Conservation (phyloP, 208 protist species). For the Crithidia fasciculata region DNA sequence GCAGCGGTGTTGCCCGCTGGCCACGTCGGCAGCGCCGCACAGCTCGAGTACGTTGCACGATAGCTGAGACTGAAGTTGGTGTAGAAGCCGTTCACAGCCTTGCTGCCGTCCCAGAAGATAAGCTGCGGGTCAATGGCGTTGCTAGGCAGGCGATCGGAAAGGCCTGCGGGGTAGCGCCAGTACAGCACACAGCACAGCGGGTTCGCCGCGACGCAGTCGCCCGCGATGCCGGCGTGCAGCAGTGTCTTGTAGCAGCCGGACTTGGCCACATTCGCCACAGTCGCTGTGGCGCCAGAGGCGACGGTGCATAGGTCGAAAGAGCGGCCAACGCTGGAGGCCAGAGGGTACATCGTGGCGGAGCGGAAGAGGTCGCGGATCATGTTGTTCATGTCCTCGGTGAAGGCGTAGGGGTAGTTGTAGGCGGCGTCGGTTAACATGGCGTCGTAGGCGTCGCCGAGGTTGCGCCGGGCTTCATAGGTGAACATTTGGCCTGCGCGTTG, state of each 20-base stretch:
- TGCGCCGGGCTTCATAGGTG: constrained; percentile 21
- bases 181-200: constrained; percentile 39
- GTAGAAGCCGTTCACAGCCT: constrained; percentile 36
- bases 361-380: constrained; percentile 18
- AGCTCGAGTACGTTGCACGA: constrained; percentile 3
- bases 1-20: not conserved
- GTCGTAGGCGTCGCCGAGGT: not conserved
- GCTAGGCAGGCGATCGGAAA: constrained; percentile 10
- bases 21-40: not conserved
- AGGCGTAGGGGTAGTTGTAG: constrained; percentile 32
- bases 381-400: constrained; percentile 35
- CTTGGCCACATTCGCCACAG: not conserved
- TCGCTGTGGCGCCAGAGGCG: not conserved
- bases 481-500: constrained; percentile 14
- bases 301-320: not conserved
- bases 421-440: not conserved
- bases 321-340: not conserved
- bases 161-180: constrained; percentile 33
- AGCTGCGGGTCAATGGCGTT: constrained; percentile 25
- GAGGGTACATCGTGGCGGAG: not conserved
- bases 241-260: constrained; percentile 23
- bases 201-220: constrained; percentile 26
- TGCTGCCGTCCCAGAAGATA: constrained; percentile 37
- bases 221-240: constrained; percentile 30
- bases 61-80: constrained; percentile 34